phyloP scores from a whole-genome alignment of 768 basidiomycete species.

The Rhizopogon salebrosus region DNA sequence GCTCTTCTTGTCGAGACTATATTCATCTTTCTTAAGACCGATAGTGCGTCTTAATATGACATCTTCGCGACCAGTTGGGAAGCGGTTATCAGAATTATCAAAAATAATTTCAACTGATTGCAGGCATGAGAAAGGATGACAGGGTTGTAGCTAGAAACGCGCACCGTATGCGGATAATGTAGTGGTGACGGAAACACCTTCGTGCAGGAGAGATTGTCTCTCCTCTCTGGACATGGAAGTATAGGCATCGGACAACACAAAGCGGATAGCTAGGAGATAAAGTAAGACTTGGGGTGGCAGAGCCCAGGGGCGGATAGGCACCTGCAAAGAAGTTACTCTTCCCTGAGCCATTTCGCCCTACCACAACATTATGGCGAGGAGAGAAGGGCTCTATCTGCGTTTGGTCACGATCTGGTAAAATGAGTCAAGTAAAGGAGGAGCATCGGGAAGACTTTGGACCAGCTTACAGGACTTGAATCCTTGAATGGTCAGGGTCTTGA shows the following conservation, averaged over 20 bases:
- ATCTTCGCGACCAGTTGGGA: constrained; percentile 87
- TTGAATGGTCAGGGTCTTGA: constrained; percentile 86
- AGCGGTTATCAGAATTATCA: constrained; percentile 91
- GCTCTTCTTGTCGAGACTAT: constrained; percentile 93
- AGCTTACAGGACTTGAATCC: constrained; percentile 97
- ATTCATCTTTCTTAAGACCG: constrained; percentile 98
- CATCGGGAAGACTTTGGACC: background rate
- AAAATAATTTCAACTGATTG: constrained; percentile 83
- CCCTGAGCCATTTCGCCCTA: constrained; percentile 95
- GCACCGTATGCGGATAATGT: constrained; percentile 89
- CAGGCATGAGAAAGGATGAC: background rate
- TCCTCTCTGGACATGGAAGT: constrained; percentile 94
- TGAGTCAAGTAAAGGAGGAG: constrained; percentile 3
- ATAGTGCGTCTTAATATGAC: constrained; percentile 90
- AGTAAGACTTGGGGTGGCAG: background rate
- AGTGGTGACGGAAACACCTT: constrained; percentile 82
- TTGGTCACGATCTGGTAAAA: constrained; percentile 67
- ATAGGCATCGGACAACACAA: constrained; percentile 96
- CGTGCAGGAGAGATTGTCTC: constrained; percentile 87
- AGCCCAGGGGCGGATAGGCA: constrained; percentile 27
- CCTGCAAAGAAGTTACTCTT: constrained; percentile 99
- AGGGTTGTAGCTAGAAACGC: constrained; percentile 9
- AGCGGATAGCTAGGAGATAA: constrained; percentile 72
- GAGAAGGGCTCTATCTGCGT: constrained; percentile 94
- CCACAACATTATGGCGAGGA: constrained; percentile 91